Conservation (phyloP, 2,329 filamentous ascomycete species). For the Furcasterigmium furcatum region DNA sequence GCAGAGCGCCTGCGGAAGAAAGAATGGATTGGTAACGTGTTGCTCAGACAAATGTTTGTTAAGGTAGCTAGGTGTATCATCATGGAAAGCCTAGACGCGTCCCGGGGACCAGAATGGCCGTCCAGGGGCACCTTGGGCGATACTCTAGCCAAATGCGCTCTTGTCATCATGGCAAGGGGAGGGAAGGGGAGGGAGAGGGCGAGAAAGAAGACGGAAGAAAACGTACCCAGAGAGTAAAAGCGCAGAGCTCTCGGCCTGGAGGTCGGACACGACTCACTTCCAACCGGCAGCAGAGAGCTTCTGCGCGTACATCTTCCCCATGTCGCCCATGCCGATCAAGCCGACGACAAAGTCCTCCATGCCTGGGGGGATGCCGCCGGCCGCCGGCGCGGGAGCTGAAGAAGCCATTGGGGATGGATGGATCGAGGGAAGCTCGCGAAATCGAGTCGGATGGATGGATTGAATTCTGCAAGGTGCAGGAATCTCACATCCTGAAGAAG, state of each 20-base stretch:
- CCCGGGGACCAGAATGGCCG: slow-evolving; percentile 73
- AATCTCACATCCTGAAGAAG: slow-evolving; percentile 13
- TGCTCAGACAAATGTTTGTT: slow-evolving; percentile 77
- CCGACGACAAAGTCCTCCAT: slow-evolving; percentile 77
- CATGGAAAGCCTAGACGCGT: slow-evolving; percentile 72
- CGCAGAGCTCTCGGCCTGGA: slow-evolving; percentile 8
- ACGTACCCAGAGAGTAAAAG: slow-evolving; percentile 30
- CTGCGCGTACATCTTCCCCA: slow-evolving; percentile 98
- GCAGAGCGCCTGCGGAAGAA: slow-evolving; percentile 1
- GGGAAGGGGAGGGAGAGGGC: slow-evolving; percentile 3
- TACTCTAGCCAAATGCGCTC: slow-evolving; percentile 99
- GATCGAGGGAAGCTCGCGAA: background rate
- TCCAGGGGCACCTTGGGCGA: slow-evolving; percentile 59
- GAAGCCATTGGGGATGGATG: slow-evolving; percentile 10
- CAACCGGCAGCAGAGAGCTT: slow-evolving; percentile 87
- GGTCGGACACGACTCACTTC: slow-evolving; percentile 61
- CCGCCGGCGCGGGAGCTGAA: slow-evolving; percentile 6
- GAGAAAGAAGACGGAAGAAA: slow-evolving; percentile 6
- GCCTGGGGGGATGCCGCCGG: slow-evolving; percentile 24
- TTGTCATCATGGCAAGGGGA: slow-evolving; percentile 81
- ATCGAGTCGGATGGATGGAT: background rate
- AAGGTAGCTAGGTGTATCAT: slow-evolving; percentile 99
- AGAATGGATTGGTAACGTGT: slow-evolving; percentile 14
- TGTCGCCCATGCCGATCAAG: slow-evolving; percentile 98
- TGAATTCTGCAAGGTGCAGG: slow-evolving; percentile 8